A percentile compares a stretch with the other conserved stretches of the same genome.
Conservation (phyloP, 1,139 yeast genomes). For the Kodamaea suecica region DNA sequence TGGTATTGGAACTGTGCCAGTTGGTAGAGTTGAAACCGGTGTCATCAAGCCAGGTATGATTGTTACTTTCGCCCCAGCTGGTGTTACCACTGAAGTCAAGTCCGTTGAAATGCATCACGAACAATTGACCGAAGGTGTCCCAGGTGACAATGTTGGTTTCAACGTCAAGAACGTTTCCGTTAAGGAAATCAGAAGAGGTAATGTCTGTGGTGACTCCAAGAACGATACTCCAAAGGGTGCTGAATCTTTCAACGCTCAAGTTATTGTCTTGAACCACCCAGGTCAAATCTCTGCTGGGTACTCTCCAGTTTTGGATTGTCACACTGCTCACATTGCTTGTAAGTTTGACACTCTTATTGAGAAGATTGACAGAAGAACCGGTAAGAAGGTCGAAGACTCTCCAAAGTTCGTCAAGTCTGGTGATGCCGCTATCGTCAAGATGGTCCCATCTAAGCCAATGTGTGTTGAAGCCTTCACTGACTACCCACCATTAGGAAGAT, state of each 20-base stretch:
- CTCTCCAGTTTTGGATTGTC: slow-evolving; percentile 93
- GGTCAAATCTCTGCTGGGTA: slow-evolving; percentile 92
- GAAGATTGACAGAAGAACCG: slow-evolving; percentile 93
- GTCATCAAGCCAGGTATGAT: slow-evolving; percentile 89
- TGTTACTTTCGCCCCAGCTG: slow-evolving; percentile 88
- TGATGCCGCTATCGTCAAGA: slow-evolving; percentile 90
- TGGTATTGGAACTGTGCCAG: slow-evolving; percentile 94
- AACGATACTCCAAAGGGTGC: slow-evolving; percentile 87
- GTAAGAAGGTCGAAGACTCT: slow-evolving; percentile 78
- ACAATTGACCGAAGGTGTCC: slow-evolving; percentile 77
- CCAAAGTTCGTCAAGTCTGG: slow-evolving; percentile 91
- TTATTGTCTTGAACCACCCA: slow-evolving; percentile 87
- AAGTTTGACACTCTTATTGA: slow-evolving; percentile 78
- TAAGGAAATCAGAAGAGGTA: slow-evolving; percentile 92
- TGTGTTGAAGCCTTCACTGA: slow-evolving; percentile 96
- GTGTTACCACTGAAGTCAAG: slow-evolving; percentile 90
- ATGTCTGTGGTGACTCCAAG: slow-evolving; percentile 94
- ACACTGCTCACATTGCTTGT: slow-evolving; percentile 95
- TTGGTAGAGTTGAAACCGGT: slow-evolving; percentile 94
- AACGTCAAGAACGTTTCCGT: slow-evolving; percentile 93
- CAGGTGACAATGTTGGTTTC: slow-evolving; percentile 96
- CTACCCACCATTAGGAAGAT: slow-evolving; percentile 99
- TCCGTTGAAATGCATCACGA: slow-evolving; percentile 95
- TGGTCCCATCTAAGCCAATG: slow-evolving; percentile 87
- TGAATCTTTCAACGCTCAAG: slow-evolving; percentile 86